These are phyloP conservation scores for Lycium ferocissimum DNA, from an alignment of 257 asterid species.

Conservation along the genomic window DNA sequence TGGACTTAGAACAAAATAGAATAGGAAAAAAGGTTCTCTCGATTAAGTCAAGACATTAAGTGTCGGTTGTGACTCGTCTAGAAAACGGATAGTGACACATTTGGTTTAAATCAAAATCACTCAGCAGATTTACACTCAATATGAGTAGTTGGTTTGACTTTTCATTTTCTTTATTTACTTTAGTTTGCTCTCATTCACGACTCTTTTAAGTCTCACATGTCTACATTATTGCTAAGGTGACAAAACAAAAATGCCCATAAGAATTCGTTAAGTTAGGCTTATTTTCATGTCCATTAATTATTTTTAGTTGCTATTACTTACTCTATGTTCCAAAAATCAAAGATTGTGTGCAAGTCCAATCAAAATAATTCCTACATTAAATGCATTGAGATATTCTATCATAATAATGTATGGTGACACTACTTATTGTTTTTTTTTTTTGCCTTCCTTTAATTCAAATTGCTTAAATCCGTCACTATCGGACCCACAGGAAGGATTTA, in stretches of 20 bases:
- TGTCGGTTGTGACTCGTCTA: no score
- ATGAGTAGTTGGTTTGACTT: no score
- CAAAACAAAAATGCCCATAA: not conserved
- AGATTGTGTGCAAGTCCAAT: not conserved
- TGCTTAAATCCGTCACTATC: no score
- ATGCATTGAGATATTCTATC: not conserved
- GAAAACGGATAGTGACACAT: no score
- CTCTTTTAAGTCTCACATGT: no score
- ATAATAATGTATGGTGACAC: not conserved
- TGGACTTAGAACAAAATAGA: no score
- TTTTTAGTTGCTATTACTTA: not conserved
- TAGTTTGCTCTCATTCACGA: no score
- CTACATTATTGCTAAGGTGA: no score
- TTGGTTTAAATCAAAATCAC: not conserved
- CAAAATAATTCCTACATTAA: constrained; percentile 12
- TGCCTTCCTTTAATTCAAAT: not conserved
- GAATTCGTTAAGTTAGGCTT: not conserved
- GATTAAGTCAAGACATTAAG: no score
- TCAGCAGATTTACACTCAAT: not conserved
- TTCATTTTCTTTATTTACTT: no score
- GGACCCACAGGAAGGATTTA: no score
- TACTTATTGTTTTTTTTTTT: not conserved
- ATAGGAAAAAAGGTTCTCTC: no score
- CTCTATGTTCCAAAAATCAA: not conserved
- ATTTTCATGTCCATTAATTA: not conserved